Conservation (phyloP, 768 basidiomycete species). For the Porphyrellus cyaneotinctus region DNA sequence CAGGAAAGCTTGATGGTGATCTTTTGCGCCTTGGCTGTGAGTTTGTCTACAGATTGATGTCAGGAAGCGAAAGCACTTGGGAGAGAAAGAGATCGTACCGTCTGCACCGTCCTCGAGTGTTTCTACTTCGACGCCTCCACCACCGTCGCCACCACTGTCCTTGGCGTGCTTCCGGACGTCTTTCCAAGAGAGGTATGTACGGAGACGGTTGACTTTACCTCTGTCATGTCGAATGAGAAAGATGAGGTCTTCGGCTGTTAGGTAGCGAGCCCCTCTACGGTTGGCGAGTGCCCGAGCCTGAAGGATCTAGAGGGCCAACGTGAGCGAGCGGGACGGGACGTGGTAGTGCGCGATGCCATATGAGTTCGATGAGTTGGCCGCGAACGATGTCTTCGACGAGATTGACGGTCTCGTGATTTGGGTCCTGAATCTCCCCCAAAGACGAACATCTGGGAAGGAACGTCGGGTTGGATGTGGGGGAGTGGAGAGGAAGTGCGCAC, state of each 20-base stretch:
- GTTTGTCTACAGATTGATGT: conserved; percentile 49
- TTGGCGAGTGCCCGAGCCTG: conserved; percentile 84
- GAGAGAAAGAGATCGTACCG: conserved; percentile 39
- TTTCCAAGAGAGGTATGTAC: conserved; percentile 95
- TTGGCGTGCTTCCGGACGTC: conserved; percentile 95
- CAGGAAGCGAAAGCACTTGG: background rate
- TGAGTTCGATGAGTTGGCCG: conserved; percentile 87
- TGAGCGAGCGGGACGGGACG: background rate
- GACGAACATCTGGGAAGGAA: conserved; percentile 76
- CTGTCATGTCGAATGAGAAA: conserved; percentile 94
- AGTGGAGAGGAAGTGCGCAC: conserved; percentile 35
- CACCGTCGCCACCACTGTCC: conserved; percentile 80
- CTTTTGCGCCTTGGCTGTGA: conserved; percentile 82
- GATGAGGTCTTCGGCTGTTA: conserved; percentile 92
- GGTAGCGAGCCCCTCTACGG: conserved; percentile 77
- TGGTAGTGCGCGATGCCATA: conserved; percentile 23
- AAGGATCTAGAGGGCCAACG: conserved; percentile 53
- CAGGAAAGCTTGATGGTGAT: conserved; percentile 94
- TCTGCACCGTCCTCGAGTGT: conserved; percentile 80
- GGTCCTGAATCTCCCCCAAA: conserved; percentile 94
- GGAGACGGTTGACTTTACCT: conserved; percentile 87
- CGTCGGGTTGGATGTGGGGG: background rate
- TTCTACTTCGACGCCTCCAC: conserved; percentile 78
- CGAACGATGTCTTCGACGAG: conserved; percentile 95
- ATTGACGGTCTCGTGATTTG: conserved; percentile 80